These are phyloP conservation scores for Moniliella sp. DNA, from an alignment of 1,284 basidiomycete species.

Conservation along the genomic window DNA sequence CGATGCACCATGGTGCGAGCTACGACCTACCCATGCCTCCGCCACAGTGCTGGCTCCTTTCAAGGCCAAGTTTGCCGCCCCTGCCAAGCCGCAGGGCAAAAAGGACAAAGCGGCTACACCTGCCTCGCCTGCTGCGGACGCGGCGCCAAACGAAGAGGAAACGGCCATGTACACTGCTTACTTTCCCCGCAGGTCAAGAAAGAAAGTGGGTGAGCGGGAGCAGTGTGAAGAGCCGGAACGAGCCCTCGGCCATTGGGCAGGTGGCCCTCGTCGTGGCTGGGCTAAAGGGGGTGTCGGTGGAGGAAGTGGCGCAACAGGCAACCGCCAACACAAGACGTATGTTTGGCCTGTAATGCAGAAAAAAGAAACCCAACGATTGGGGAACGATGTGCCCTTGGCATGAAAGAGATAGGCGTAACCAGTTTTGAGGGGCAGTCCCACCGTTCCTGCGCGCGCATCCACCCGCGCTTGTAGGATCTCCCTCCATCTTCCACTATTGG, in stretches of 20 bases:
- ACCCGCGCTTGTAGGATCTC: too few relatives aligned
- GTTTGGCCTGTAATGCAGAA: neutral
- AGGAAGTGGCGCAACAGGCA: slow-evolving; percentile 39
- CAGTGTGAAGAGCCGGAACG: slow-evolving; percentile 61
- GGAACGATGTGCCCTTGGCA: too few relatives aligned
- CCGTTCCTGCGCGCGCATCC: too few relatives aligned
- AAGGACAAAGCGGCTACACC: too few relatives aligned
- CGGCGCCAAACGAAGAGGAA: too few relatives aligned
- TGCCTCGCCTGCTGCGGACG: too few relatives aligned
- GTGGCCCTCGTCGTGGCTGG: slow-evolving; percentile 56
- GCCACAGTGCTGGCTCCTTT: slow-evolving; percentile 42
- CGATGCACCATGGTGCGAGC: slow-evolving; percentile 47
- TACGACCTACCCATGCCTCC: slow-evolving; percentile 56
- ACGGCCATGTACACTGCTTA: too few relatives aligned
- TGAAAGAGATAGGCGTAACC: too few relatives aligned
- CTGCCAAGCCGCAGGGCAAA: slow-evolving; percentile 43
- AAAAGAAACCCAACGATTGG: too few relatives aligned
- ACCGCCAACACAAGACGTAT: neutral
- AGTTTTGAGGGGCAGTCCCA: too few relatives aligned
- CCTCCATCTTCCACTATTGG: too few relatives aligned
- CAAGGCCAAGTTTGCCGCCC: slow-evolving; percentile 24
- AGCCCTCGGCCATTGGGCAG: slow-evolving; percentile 51
- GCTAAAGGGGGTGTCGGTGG: slow-evolving; percentile 42
- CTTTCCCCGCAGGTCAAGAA: too few relatives aligned
- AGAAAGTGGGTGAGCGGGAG: slow-evolving; percentile 41